Evolutionary conservation across 768 basidiomycete species (phyloP).

Genomic region (Naganishia antarctica): DNA sequence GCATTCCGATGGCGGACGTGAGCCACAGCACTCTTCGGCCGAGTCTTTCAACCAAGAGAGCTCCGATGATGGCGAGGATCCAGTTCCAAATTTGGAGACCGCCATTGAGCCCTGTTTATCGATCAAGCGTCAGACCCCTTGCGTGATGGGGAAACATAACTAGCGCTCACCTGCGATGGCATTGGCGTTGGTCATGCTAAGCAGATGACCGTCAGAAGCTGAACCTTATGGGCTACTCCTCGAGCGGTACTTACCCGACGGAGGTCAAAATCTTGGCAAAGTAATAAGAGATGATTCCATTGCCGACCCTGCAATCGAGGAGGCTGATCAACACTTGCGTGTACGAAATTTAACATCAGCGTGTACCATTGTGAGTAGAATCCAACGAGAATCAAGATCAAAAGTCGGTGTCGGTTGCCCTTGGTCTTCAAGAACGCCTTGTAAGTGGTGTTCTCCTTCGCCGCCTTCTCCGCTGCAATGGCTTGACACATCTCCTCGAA

Average conservation of each 20-base stretch:
- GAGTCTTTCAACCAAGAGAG: background rate
- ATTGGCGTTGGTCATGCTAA: background rate
- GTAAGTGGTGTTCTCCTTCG: conserved; percentile 55
- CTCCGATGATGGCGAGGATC: conserved; percentile 7
- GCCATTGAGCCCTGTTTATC: conserved; percentile 16
- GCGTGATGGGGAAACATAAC: too few relatives aligned
- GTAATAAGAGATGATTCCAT: conserved; percentile 35
- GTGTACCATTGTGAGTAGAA: conserved; percentile 65
- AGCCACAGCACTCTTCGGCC: background rate
- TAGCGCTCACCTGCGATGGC: too few relatives aligned
- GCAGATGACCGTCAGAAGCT: too few relatives aligned
- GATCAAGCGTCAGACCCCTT: too few relatives aligned
- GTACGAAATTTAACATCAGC: background rate
- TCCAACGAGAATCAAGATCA: conserved; percentile 62
- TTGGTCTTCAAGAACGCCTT: conserved; percentile 58
- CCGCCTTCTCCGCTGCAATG: conserved; percentile 60
- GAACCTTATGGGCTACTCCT: too few relatives aligned
- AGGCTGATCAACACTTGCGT: background rate
- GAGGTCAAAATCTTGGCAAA: conserved; percentile 58
- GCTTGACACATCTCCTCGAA: conserved; percentile 63
- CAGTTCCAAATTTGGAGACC: conserved; percentile 5
- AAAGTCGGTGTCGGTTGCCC: conserved; percentile 66
- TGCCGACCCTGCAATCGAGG: background rate
- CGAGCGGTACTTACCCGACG: conserved; percentile 51
- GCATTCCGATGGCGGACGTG: background rate